A percentile compares a stretch with the other conserved stretches of the same genome.
Conservation (phyloP, 106 monocot species). For the Acorus gramineus region DNA sequence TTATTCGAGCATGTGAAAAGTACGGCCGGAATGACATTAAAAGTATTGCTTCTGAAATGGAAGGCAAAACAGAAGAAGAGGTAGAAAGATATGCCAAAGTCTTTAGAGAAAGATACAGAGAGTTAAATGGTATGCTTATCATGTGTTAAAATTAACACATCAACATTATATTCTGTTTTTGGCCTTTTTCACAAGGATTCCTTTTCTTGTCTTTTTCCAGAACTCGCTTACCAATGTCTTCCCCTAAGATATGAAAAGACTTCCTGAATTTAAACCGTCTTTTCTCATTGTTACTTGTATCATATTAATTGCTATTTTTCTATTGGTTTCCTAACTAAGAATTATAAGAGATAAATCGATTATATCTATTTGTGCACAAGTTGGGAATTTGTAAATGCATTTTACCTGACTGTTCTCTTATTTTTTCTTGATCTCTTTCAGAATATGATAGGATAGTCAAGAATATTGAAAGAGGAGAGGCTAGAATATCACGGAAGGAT, state of each 20-base stretch:
- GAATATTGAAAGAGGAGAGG: constrained; percentile 96
- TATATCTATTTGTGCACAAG: too few relatives aligned
- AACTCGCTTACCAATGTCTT: too few relatives aligned
- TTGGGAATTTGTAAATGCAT: too few relatives aligned
- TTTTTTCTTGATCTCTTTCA: constrained; percentile 11
- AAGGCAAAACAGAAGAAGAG: constrained; percentile 83
- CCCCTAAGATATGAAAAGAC: too few relatives aligned
- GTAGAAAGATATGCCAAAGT: constrained; percentile 90
- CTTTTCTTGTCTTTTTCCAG: too few relatives aligned
- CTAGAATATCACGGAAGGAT: constrained; percentile 80
- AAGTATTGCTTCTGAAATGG: constrained; percentile 87
- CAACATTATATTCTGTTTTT: too few relatives aligned
- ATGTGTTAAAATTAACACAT: not conserved
- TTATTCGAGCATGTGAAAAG: constrained; percentile 89
- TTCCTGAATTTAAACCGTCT: too few relatives aligned
- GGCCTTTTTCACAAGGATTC: too few relatives aligned
- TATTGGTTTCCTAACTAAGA: too few relatives aligned
- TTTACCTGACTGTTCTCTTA: not conserved
- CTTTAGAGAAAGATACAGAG: constrained; percentile 82
- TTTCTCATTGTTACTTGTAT: too few relatives aligned
- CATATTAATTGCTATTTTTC: too few relatives aligned
- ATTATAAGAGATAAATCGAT: too few relatives aligned
- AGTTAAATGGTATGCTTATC: constrained; percentile 56
- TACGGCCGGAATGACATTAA: constrained; percentile 85
- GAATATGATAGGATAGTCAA: constrained; percentile 96